phyloP scores from a whole-genome alignment of 176 grass and related monocot species.

The Cocos nucifera region DNA sequence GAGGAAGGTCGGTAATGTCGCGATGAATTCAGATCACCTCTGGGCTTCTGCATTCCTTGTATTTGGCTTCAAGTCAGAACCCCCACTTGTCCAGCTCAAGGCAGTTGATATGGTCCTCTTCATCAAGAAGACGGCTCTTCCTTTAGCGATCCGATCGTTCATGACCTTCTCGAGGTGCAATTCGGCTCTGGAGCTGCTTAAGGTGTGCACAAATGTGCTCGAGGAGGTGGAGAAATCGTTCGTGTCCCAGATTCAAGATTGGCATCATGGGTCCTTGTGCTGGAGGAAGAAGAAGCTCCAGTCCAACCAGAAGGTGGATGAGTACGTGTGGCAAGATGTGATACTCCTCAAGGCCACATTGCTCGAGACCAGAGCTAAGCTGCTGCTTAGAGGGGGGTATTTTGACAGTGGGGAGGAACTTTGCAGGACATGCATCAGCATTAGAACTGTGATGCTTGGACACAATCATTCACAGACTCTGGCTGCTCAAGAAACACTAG shows the following conservation, averaged over 20 bases:
- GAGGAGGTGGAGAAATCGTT: conserved; percentile 95
- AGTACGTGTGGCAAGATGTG: conserved; percentile 94
- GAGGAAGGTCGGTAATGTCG: conserved; percentile 58
- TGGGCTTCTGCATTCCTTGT: conserved; percentile 95
- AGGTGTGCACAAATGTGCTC: conserved; percentile 90
- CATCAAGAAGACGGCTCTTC: conserved; percentile 82
- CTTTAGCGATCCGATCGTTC: conserved; percentile 77
- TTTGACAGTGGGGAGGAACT: conserved; percentile 80
- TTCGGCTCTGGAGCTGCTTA: conserved; percentile 82
- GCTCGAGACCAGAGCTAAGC: conserved; percentile 75
- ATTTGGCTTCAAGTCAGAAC: conserved; percentile 92
- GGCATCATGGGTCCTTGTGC: conserved; percentile 52
- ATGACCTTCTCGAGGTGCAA: conserved; percentile 84
- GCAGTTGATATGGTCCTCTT: conserved; percentile 75
- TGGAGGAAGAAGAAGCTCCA: conserved; percentile 93
- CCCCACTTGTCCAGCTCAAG: conserved; percentile 67
- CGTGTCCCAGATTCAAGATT: conserved; percentile 67
- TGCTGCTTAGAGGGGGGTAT: conserved; percentile 71
- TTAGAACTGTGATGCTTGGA: conserved; percentile 91
- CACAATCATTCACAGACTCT: conserved; percentile 71
- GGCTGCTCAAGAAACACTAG: conserved; percentile 81
- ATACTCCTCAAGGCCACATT: conserved; percentile 84
- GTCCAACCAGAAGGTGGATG: conserved; percentile 56
- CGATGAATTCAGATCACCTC: conserved; percentile 64
- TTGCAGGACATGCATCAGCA: conserved; percentile 95